Base-by-base conservation (phyloP, 2,329 filamentous ascomycete species). In the Penicillium sp. region DNA sequence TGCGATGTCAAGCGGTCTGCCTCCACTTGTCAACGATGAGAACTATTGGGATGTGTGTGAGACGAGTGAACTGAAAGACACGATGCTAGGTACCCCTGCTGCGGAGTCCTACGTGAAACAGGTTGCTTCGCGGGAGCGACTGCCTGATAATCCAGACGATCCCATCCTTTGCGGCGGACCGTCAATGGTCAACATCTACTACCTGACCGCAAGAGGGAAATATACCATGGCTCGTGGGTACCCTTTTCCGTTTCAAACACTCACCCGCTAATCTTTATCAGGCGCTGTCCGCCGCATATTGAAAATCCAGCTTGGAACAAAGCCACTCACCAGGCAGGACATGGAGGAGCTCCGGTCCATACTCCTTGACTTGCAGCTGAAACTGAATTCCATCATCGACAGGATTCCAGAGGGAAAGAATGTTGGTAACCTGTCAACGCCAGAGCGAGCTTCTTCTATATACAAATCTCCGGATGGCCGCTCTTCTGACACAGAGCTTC, bases 1-100 rank as follows among this genome's bases (percentile, higher is more conserved):
- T n/a, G 75, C 78, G 2, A 78, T 80, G 69, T 78, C 78, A 4
- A 78, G 77, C 47, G 78, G 78, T 2, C 66, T 80, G 13, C 78
- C 78, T 7, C 78, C 78, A 9, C 64, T 79, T 24, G 74, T 80
- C 14, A 73, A 73, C 35, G 77, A 78, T 37, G 77, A 80, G 51
- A 74, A 74, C 47, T 79, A 77, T 38, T 80, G 76, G 72, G 78
- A 81, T 61, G 78, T 80, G 1, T 69, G 74, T 9, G 72, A 76
- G 53, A 73, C 75, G 4, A 79, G 74, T 44, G 78, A 80, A 63
- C 68, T 81, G 6, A 78, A 79, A 57, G 78, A 81, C 53, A 76
- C 74, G 1, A 65, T 75, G 9, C 55, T 78, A 11, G 74, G 74
- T 2, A 74, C 69, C 0, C 66, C 70, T 3, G 69, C 72, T 22